Conservation (phyloP, 2,329 filamentous ascomycete genomes). For the Venturia pyrina region DNA sequence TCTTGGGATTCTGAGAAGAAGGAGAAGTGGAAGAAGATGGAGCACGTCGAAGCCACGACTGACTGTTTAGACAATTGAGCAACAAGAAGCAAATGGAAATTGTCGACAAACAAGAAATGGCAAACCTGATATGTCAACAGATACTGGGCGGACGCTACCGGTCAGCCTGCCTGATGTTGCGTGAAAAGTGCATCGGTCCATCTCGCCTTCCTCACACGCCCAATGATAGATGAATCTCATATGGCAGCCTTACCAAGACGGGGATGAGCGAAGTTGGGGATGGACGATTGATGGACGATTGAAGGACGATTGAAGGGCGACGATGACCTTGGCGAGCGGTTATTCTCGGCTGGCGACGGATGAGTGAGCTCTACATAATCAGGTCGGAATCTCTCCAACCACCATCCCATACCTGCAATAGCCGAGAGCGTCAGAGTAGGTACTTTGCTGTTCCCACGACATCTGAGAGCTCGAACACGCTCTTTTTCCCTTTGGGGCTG, state of each 20-base stretch:
- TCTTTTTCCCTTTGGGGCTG: neutral
- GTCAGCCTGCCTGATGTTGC: neutral
- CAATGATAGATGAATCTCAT: neutral
- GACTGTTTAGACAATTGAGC: neutral
- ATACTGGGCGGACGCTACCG: neutral
- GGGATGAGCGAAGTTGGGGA: neutral
- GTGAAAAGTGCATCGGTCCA: neutral
- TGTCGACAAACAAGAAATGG: neutral
- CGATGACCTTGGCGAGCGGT: neutral
- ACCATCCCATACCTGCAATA: neutral
- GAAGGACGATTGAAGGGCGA: neutral
- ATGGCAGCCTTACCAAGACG: neutral
- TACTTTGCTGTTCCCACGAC: neutral
- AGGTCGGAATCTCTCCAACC: no score
- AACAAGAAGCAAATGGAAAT: neutral
- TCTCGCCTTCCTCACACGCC: neutral
- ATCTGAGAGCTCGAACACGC: neutral
- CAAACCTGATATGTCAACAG: neutral
- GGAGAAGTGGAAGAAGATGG: neutral
- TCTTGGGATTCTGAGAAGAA: neutral
- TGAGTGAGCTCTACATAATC: constrained; percentile 23
- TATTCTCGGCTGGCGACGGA: constrained; percentile 20
- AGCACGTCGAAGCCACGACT: neutral
- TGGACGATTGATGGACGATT: neutral
- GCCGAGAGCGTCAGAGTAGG: neutral